Evolutionary conservation across 2,329 filamentous ascomycete species (phyloP).

Genomic region (Myriosclerotinia curreyana): DNA sequence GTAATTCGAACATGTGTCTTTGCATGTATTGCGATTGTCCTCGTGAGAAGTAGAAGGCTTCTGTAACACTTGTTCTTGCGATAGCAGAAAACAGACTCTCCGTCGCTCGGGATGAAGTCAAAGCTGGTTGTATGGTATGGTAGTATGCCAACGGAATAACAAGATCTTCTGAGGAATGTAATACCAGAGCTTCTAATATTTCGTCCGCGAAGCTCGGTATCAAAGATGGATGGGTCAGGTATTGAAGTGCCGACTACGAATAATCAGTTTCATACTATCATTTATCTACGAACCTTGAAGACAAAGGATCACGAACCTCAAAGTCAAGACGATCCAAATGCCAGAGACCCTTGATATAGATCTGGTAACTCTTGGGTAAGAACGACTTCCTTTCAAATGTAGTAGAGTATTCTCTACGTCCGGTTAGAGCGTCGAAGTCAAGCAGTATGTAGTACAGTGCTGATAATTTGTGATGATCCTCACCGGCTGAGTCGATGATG

Average conservation of each 20-base stretch:
- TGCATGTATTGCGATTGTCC: conserved; percentile 60
- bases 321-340: conserved; percentile 72
- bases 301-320: conserved; percentile 45
- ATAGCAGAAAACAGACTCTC: conserved; percentile 68
- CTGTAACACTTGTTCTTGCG: conserved; percentile 62
- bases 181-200: conserved; percentile 67
- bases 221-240: conserved; percentile 75
- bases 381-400: conserved; percentile 60
- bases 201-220: conserved; percentile 81
- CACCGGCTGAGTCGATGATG: conserved; percentile 62
- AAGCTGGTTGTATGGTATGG: conserved; percentile 68
- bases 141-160: conserved; percentile 74
- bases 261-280: conserved; percentile 31
- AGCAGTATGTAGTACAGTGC: conserved; percentile 81
- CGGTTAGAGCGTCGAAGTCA: conserved; percentile 56
- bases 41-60: conserved; percentile 72
- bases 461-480: conserved; percentile 75
- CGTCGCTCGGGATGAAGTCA: conserved; percentile 61
- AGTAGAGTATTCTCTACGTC: conserved; percentile 47
- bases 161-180: conserved; percentile 58
- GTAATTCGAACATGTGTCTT: conserved; percentile 61
- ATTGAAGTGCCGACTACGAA: conserved; percentile 62
- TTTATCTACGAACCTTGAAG: not conserved
- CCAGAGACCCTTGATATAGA: conserved; percentile 81
- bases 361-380: conserved; percentile 71